Evolutionary conservation across 2,329 filamentous ascomycete species (phyloP).

Genomic region (Magnaporthales sp.): DNA sequence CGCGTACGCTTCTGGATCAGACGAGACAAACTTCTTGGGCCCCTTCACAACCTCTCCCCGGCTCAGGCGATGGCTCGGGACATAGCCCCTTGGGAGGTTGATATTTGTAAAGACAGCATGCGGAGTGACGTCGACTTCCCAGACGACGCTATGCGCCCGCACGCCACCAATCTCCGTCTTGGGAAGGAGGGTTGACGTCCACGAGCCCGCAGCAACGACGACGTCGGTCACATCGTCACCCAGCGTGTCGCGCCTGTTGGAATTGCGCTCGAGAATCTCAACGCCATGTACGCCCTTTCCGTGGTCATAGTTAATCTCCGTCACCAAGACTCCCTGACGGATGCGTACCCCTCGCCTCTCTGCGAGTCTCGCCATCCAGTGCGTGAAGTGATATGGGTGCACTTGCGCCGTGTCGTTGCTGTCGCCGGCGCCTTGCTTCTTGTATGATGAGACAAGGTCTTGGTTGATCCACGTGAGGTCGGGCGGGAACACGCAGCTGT

Average conservation of each 20-base stretch:
- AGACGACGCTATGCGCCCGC: constrained; percentile 58
- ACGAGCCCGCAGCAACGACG: constrained; percentile 49
- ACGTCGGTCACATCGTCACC: constrained; percentile 40
- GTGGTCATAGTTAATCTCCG: constrained; percentile 39
- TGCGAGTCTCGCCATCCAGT: constrained; percentile 69
- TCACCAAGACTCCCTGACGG: constrained; percentile 57
- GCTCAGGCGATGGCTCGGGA: constrained; percentile 38
- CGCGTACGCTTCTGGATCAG: constrained; percentile 89
- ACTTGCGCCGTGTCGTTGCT: constrained; percentile 82
- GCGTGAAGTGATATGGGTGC: constrained; percentile 87
- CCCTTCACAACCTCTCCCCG: constrained; percentile 42
- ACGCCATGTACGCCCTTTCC: constrained; percentile 42
- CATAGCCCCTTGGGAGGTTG: constrained; percentile 56
- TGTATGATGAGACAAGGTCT: constrained; percentile 59
- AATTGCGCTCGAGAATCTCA: constrained; percentile 44
- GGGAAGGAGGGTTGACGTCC: constrained; percentile 53
- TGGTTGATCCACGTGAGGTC: constrained; percentile 83
- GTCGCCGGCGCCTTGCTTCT: constrained; percentile 66
- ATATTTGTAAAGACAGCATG: constrained; percentile 86
- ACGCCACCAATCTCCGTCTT: constrained; percentile 48
- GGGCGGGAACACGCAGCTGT: constrained; percentile 33
- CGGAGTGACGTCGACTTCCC: constrained; percentile 55
- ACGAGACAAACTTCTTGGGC: constrained; percentile 46
- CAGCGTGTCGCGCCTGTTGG: constrained; percentile 26
- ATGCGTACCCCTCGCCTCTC: constrained; percentile 60